These are phyloP conservation scores for Rosellinia necatrix DNA, from an alignment of 2,329 filamentous ascomycete genomes.

Conservation along the genomic window DNA sequence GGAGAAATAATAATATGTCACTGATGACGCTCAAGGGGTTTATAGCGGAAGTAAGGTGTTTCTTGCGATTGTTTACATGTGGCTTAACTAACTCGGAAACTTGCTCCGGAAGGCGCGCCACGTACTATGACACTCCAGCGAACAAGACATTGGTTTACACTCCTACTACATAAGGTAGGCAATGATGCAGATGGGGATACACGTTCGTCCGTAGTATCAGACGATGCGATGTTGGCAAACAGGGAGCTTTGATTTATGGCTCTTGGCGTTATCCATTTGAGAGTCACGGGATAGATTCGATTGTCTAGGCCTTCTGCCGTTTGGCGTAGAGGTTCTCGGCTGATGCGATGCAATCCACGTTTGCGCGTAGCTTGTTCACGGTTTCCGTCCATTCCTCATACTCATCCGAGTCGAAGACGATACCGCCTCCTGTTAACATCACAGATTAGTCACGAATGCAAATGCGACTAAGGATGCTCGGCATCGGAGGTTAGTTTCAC, in stretches of 20 bases:
- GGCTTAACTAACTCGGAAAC: too few relatives aligned
- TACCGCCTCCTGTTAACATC: slow-evolving; percentile 68
- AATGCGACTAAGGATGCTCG: neutral
- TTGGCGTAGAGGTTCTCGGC: slow-evolving; percentile 71
- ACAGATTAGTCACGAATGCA: neutral
- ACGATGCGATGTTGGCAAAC: too few relatives aligned
- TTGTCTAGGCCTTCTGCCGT: slow-evolving; percentile 37
- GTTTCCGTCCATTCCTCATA: slow-evolving; percentile 96
- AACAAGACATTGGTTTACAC: too few relatives aligned
- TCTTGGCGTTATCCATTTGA: slow-evolving; percentile 8
- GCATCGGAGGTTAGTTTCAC: neutral
- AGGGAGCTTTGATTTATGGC: neutral
- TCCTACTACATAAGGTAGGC: too few relatives aligned
- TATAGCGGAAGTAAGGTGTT: too few relatives aligned
- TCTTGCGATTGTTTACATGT: too few relatives aligned
- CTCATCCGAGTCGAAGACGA: slow-evolving; percentile 90
- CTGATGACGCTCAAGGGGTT: too few relatives aligned
- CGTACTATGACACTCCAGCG: too few relatives aligned
- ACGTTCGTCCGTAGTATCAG: too few relatives aligned
- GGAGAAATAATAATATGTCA: too few relatives aligned
- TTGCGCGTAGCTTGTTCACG: slow-evolving; percentile 89
- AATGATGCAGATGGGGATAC: too few relatives aligned
- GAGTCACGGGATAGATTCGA: neutral
- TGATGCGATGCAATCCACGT: slow-evolving; percentile 83
- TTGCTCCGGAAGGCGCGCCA: too few relatives aligned